Evolutionary conservation across 352 stramenopile species (phyloP).

Genomic region (Phytophthora agathidicida): DNA sequence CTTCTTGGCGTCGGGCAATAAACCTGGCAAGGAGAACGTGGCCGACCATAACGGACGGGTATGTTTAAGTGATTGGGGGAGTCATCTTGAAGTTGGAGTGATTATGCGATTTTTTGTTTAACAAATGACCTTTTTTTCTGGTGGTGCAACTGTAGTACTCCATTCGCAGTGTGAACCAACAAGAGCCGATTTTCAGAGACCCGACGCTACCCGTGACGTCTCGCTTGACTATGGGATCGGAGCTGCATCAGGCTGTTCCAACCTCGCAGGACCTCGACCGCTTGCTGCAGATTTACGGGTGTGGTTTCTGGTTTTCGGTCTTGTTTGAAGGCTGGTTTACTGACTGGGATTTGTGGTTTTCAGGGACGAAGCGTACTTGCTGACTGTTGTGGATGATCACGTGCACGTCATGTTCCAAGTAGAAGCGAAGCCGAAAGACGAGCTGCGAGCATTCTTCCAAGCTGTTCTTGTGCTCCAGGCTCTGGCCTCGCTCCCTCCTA

Average conservation of each 20-base stretch:
- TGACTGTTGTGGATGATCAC: constrained; percentile 38
- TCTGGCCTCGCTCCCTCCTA: constrained; percentile 24
- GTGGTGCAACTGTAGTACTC: constrained; percentile 48
- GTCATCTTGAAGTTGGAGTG: constrained; percentile 23
- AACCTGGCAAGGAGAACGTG: constrained; percentile 30
- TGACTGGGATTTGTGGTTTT: not conserved
- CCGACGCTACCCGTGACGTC: constrained; percentile 50
- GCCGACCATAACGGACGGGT: constrained; percentile 34
- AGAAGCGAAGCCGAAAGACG: constrained; percentile 56
- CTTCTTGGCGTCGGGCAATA: constrained; percentile 38
- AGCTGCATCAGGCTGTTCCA: constrained; percentile 48
- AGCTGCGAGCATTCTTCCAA: constrained; percentile 80
- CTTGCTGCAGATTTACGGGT: constrained; percentile 63
- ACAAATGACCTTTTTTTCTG: constrained; percentile 2
- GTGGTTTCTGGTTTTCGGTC: not conserved
- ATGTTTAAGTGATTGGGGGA: constrained; percentile 2
- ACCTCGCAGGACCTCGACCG: constrained; percentile 49
- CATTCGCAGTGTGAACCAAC: constrained; percentile 65
- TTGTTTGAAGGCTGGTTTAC: not conserved
- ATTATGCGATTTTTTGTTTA: constrained; percentile 9
- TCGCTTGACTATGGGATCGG: constrained; percentile 64
- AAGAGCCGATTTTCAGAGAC: constrained; percentile 62
- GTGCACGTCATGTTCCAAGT: constrained; percentile 65
- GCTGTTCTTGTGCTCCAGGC: constrained; percentile 60
- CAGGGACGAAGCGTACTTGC: constrained; percentile 68